Conservation (phyloP, 1,284 basidiomycete genomes). For the Rhodotorula sp. region DNA sequence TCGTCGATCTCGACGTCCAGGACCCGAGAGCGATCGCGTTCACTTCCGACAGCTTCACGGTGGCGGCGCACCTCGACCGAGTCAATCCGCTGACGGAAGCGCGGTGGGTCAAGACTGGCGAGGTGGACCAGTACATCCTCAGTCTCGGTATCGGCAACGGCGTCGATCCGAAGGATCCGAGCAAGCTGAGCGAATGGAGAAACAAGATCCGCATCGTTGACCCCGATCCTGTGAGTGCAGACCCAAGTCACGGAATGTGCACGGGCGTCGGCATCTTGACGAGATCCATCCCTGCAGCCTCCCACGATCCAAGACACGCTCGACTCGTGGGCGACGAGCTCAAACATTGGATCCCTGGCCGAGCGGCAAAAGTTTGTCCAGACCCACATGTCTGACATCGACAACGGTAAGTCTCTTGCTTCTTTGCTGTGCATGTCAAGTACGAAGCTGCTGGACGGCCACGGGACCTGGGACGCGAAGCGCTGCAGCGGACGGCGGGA, state of each 20-base stretch:
- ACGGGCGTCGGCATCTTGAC: background rate
- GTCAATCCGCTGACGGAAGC: slow-evolving; percentile 86
- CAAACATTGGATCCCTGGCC: slow-evolving; percentile 66
- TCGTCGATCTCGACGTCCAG: slow-evolving; percentile 18
- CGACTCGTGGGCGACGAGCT: slow-evolving; percentile 80
- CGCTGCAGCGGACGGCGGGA: background rate
- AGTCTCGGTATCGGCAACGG: slow-evolving; percentile 67
- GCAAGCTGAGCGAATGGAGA: slow-evolving; percentile 64
- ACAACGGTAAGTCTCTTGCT: slow-evolving; percentile 57
- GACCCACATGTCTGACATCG: slow-evolving; percentile 73
- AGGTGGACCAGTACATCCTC: slow-evolving; percentile 87
- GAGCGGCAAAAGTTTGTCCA: slow-evolving; percentile 84
- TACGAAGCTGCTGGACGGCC: background rate
- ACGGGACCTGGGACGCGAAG: background rate
- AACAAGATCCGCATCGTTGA: slow-evolving; percentile 87
- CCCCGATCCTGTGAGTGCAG: slow-evolving; percentile 84
- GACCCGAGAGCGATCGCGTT: slow-evolving; percentile 1
- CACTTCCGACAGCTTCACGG: slow-evolving; percentile 42
- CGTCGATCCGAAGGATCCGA: slow-evolving; percentile 41
- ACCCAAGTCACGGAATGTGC: slow-evolving; percentile 43
- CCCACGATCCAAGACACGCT: slow-evolving; percentile 87
- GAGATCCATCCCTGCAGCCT: slow-evolving; percentile 57
- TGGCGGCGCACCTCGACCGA: slow-evolving; percentile 69
- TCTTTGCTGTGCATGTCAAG: background rate
- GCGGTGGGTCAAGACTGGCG: slow-evolving; percentile 91